Evolutionary conservation across 208 protist species (phyloP), one percentile per base, ranked within the genome.

Genomic region (Leishmania guyanensis): DNA sequence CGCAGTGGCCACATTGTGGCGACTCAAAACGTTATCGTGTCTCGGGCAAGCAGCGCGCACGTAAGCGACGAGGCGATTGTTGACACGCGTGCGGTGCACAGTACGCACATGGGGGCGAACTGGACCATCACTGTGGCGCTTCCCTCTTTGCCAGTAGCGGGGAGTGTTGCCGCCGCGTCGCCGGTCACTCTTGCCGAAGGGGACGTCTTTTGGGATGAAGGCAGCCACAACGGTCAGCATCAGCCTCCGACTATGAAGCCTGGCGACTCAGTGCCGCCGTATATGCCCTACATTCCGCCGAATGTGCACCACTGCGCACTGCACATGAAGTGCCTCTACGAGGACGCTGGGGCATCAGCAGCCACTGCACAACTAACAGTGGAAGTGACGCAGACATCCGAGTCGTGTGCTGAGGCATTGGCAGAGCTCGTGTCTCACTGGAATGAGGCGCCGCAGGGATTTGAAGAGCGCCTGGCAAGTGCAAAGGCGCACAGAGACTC

Each of bases 141-240:
- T 0, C 82, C 82, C 20, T 71, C 62, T 26, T 68, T 85, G 69
- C 82, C 82, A 33, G 6, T 64, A 2, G 36, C 14, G 3, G 1
- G 9, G 29, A 22, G 51, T 20, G 58, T 2, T 29, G 48, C 17
- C 4, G 2, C 81, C 75, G 2, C 26, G 16, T 70, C 46, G 54
- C 71, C 51, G 16, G 43, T 85, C 5, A 50, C 86, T 29, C 81
- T 94, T 10, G 90, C 90, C 12, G 74, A 76, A 46, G 90, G 90
- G 51, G 75, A 85, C 17, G 75, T 92, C 12, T 87, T 86, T 80
- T 87, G 88, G 84, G 90, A 94, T 43, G 90, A 92, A 56, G 90
- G 90, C 3, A 88, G 82, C 74, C 78, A 82, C 65, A 88, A 89
- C 84, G 81, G 71, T 53, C 83, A 87, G 65, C 65, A 80, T n/a